Base-by-base conservation (phyloP, 345 rosid species). In the Sonneratia alba region DNA sequence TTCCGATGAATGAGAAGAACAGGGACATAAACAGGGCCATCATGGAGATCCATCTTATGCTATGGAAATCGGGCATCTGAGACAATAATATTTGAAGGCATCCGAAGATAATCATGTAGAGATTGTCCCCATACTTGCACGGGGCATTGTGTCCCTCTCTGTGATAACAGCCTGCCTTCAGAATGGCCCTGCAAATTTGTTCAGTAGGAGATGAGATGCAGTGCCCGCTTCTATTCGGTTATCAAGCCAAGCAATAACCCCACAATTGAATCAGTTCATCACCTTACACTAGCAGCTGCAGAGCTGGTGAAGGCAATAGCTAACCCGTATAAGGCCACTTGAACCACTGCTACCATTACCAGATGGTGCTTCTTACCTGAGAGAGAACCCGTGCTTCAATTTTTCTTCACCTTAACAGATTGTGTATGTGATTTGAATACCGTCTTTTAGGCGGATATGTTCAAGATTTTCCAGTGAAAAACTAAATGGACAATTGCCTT, bases 11-110 rank as follows among this genome's bases (percentile, higher is more conserved):
- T 61, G 90, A 64, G 71, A 86, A 88, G 55, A 81, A 18, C 24
- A 86, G 82, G 69, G 90, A 86, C 93, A 85, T 86, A 72, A 75
- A 14, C 10, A 88, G 86, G 59, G 93, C 85, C 49, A 82, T 16
- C 34, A 82, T 15, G 0, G 90, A 88, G 34, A 88, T 81, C 84
- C 87, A 85, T 24, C 67, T 40, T 56, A 85, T 77, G 78, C 81
- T 79, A 70, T 86, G 88, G 66, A 86, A 85, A 77, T 86, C 79
- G 15, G 88, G 88, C 57, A 81, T 80, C 70, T 86, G 88, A 6
- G 93, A 88, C 36, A 86, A 47, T 27, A 85, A 14, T 47, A 85
- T 68, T 56, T 88, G 86, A 70, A 75, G 57, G 57, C 43, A 75
- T 78, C 93, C 93, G 67, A 86, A 88, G 2, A 80, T 48, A 16